Evolutionary conservation across 305 asterid species (phyloP).

Genomic region (Stenogyne calaminthoides): DNA sequence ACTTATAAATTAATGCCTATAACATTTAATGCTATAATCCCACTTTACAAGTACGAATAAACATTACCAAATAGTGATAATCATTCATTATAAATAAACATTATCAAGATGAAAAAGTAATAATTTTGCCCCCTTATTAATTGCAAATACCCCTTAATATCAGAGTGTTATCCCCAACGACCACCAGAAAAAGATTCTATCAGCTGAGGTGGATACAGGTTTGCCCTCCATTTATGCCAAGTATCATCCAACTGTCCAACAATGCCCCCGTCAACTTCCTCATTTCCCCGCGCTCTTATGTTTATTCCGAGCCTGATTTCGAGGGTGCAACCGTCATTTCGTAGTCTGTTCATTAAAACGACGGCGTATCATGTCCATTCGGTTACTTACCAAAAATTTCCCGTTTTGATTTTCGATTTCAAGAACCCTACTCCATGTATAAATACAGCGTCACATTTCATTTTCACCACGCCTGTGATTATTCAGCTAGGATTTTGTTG

Average conservation of each 20-base stretch:
- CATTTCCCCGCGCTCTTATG: not conserved
- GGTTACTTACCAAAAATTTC: constrained; percentile 20
- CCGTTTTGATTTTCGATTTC: constrained; percentile 23
- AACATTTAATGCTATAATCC: too few species aligned
- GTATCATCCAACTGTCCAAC: constrained; percentile 6
- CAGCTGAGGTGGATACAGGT: not conserved
- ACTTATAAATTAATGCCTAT: too few species aligned
- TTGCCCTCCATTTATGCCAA: constrained; percentile 8
- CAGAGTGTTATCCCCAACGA: not conserved
- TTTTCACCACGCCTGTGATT: constrained; percentile 5
- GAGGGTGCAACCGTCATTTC: constrained; percentile 22
- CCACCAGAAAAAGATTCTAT: not conserved
- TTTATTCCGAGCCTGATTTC: not conserved
- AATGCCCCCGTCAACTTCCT: not conserved
- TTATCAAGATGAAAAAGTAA: too few species aligned
- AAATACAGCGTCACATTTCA: not conserved
- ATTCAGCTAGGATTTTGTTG: constrained; percentile 11
- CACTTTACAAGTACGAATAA: too few species aligned
- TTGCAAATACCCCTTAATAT: too few species aligned
- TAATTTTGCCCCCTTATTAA: too few species aligned
- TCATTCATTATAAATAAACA: too few species aligned
- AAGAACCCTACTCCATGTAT: constrained; percentile 26
- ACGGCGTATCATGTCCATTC: constrained; percentile 10
- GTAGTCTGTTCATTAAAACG: not conserved
- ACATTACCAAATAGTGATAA: too few species aligned